Base-by-base conservation (phyloP, 1,284 basidiomycete species). In the Abortiporus biennis region DNA sequence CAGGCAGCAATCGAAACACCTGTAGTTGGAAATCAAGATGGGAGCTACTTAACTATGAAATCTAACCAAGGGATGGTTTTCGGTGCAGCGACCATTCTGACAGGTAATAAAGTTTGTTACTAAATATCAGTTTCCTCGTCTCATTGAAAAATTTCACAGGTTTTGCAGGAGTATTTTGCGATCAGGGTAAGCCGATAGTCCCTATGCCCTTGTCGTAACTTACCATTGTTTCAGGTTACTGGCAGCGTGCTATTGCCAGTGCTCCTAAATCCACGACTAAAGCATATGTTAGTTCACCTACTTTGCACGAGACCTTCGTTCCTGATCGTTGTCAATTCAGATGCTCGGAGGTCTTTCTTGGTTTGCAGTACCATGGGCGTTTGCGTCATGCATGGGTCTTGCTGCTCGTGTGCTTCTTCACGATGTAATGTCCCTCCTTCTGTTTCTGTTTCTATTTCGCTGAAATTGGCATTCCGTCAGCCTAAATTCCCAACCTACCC, bases 1-100 rank as follows among this genome's bases (percentile, higher is more conserved):
- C 59, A 67, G n/a, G 78, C 69, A 0, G 66, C 76, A 0, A 56
- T 56, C 9, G 50, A 62, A 3, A 49, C 56, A 12, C 83, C 84
- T 0, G 76, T 88, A 2, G 44, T 58, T 0, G 85, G 83, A 2
- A 89, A 89, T 52, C 72, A 76, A 1, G 63, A 72, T 8, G 83
- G 85, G 1, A 83, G 78, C 15, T 89, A 87, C 52, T 57, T 88
- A 13, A 90, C 87, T 1, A 74, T 81, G 66, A 72, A 73, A 45
- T 74, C 71, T 6, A 71, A 71, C 36, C 62, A 68, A 35, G 77
- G 74, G 0, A 55, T 80, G 24, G 63, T 78, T 1, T 81, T 81
- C 49, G 76, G 74, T 23, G 65, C 68, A 25, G 64, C 67, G 1
- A 66, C 64, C 0, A 65, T 74, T 22, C 42, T 72, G 25, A 61